Evolutionary conservation across 2,329 filamentous ascomycete genomes (phyloP), one percentile per base, ranked within the genome.

Genomic region (Colletotrichum falcatum): DNA sequence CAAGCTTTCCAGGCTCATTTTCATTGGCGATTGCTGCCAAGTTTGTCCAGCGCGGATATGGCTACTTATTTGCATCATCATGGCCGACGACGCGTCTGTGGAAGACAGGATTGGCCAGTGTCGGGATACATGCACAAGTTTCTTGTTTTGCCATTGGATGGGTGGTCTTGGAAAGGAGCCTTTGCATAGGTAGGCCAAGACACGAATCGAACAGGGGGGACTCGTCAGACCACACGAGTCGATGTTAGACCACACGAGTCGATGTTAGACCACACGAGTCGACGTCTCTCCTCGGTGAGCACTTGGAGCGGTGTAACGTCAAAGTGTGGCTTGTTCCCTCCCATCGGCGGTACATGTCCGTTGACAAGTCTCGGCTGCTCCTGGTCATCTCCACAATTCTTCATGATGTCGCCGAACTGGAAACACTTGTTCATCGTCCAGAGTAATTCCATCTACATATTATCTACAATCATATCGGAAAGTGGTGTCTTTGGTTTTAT

Each of bases 141-240:
- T 65, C 35, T 35, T 65, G 58, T 37, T 14, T 58, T 12, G 46
- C 46, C 35, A 30, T 33, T 65, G 61, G 35, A 18, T 37, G 2
- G 12, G 39, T 42, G 20, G 23, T 48, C 4, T 55, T 60, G 62
- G 53, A 42, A 48, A 65, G 30, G 37, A 46, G n/a, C n/a, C 60
- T 54, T 69, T 66, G 61, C 44, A 64, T 33, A n/a, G n/a, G n/a
- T 39, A 44, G 33, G 14, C 59, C 33, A 54, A 56, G 51, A 56
- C 60, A 35, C 39, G 42, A 55, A 28, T 20, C 30, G 26, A 49
- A 33, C 65, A 63, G 33, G 23, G 44, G 23, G 20, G 4, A 11
- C 23, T 35, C 42, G 6, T 12, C 9, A 37, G 28, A 35, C 35
- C 54, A 65, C 26, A 51, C 26, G 28, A 53, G 53, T 59, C 42